phyloP scores from a whole-genome alignment of 768 basidiomycete species.

The Phaeolepiota aurea region DNA sequence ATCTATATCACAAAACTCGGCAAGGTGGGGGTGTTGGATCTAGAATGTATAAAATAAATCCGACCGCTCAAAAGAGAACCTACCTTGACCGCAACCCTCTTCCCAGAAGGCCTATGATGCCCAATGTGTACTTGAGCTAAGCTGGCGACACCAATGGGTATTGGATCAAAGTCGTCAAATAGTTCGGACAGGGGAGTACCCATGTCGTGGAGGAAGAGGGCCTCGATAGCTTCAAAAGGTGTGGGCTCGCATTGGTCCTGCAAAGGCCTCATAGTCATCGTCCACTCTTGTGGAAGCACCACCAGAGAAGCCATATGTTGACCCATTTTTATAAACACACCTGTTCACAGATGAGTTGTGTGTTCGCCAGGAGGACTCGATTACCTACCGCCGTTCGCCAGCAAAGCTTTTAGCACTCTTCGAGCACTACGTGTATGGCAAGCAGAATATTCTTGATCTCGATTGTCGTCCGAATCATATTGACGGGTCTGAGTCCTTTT shows the following conservation, averaged over 20 bases:
- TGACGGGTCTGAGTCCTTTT: constrained; percentile 52
- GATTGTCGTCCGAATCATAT: constrained; percentile 44
- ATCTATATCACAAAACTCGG: constrained; percentile 89
- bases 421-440: constrained; percentile 82
- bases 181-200: constrained; percentile 62
- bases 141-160: constrained; percentile 92
- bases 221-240: constrained; percentile 66
- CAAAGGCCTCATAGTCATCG: constrained; percentile 41
- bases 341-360: constrained; percentile 20
- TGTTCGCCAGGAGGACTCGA: not conserved
- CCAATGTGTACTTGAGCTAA: constrained; percentile 94
- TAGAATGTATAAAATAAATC: constrained; percentile 15
- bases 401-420: constrained; percentile 72
- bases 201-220: constrained; percentile 73
- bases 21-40: constrained; percentile 89
- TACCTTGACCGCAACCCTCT: constrained; percentile 82
- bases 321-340: constrained; percentile 84
- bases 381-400: constrained; percentile 75
- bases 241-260: constrained; percentile 96
- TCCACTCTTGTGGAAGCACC: constrained; percentile 47
- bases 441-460: constrained; percentile 49
- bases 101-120: constrained; percentile 59
- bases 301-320: constrained; percentile 74
- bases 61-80: constrained; percentile 5
- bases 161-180: constrained; percentile 79